These are phyloP conservation scores for Globisporangium echinulatum DNA, from an alignment of 352 stramenopile genomes.

Conservation along the genomic window DNA sequence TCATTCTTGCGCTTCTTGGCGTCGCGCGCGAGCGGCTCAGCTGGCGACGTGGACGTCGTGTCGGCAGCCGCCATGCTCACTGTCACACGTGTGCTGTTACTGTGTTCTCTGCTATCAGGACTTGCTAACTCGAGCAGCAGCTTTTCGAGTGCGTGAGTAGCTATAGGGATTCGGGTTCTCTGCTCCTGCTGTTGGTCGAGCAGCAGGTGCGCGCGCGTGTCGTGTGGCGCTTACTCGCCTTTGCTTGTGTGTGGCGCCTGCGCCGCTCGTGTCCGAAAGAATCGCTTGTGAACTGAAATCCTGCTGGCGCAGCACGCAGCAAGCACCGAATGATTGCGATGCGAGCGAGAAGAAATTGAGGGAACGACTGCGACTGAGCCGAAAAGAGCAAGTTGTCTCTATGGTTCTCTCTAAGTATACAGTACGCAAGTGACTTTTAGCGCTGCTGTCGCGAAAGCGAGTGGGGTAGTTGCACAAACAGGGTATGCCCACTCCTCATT, in stretches of 20 bases:
- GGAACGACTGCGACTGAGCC: background rate
- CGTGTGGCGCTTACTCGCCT: background rate
- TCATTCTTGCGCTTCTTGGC: constrained; percentile 58
- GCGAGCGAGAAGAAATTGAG: background rate
- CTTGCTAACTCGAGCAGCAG: constrained; percentile 3
- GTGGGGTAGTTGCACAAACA: background rate
- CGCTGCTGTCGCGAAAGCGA: background rate
- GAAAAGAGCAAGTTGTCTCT: background rate
- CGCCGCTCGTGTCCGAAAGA: background rate
- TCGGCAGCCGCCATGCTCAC: background rate
- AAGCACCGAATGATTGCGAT: background rate
- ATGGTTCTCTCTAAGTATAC: no score
- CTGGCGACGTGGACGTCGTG: background rate
- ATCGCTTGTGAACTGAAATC: background rate
- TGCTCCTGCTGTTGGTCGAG: background rate
- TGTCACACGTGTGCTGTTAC: no score
- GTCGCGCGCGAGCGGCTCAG: constrained; percentile 1
- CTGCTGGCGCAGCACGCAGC: background rate
- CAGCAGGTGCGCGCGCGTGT: background rate
- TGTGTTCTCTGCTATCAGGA: background rate
- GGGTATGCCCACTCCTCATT: background rate
- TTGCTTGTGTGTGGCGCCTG: background rate
- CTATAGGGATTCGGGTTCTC: background rate
- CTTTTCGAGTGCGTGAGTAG: background rate
- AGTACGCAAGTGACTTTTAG: no score